Conservation (phyloP, 2,329 filamentous ascomycete species). For the Monosporascus sp. region DNA sequence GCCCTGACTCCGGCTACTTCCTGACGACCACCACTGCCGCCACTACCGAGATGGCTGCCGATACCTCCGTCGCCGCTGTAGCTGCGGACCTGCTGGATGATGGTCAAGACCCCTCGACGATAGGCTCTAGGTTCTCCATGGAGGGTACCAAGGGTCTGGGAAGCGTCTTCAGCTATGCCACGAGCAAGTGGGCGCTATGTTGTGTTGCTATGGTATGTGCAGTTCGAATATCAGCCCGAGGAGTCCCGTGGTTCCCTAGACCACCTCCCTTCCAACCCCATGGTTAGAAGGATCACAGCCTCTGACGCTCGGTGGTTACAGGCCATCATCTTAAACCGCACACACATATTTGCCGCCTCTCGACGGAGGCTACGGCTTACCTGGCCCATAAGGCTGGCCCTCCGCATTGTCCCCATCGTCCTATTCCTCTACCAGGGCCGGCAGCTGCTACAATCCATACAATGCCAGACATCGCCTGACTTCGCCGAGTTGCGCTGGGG, state of each 20-base stretch:
- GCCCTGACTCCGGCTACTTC: constrained; percentile 20
- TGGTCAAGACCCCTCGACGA: constrained; percentile 34
- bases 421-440: constrained; percentile 65
- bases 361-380: constrained; percentile 71
- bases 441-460: constrained; percentile 73
- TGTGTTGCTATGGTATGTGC: constrained; percentile 69
- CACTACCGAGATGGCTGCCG: constrained; percentile 34
- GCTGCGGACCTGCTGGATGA: constrained; percentile 38
- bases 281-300: background rate
- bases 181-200: constrained; percentile 85
- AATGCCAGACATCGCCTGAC: constrained; percentile 80
- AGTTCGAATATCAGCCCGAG: background rate
- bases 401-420: constrained; percentile 67
- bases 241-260: background rate
- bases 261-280: background rate
- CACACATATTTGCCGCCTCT: constrained; percentile 88
- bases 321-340: constrained; percentile 84
- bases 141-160: constrained; percentile 66
- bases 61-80: constrained; percentile 29
- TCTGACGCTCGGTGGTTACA: constrained; percentile 24
- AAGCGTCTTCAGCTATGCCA: constrained; percentile 84
- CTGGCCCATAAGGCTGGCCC: constrained; percentile 64
- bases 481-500: constrained; percentile 68
- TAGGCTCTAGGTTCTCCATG: constrained; percentile 47
- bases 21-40: constrained; percentile 52